phyloP scores from a whole-genome alignment of 2,329 filamentous ascomycete genomes.

The Paracorniculantispora psalliotae region DNA sequence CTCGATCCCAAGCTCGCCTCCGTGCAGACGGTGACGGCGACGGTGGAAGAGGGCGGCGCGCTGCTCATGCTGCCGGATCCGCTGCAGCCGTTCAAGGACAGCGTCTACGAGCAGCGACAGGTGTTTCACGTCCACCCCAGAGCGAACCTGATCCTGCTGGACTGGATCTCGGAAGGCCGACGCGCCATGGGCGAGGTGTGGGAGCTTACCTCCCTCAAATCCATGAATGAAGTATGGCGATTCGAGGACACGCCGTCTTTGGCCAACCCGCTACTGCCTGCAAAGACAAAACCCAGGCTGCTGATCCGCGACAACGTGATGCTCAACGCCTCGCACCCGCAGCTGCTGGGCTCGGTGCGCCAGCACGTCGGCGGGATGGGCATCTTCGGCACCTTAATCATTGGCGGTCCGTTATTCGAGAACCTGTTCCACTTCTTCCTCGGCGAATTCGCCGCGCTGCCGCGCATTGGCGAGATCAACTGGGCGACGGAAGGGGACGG shows the following conservation, averaged over 20 bases:
- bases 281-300: constrained; percentile 45
- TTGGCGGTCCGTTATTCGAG: constrained; percentile 64
- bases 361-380: constrained; percentile 64
- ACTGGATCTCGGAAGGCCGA: constrained; percentile 84
- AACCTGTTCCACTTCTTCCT: constrained; percentile 64
- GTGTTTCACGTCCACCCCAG: constrained; percentile 56
- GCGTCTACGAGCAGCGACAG: constrained; percentile 74
- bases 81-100: constrained; percentile 74
- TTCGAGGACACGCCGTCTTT: constrained; percentile 17
- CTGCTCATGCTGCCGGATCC: constrained; percentile 72
- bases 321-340: constrained; percentile 49
- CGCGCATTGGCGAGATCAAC: constrained; percentile 70
- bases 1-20: constrained; percentile 44
- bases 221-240: constrained; percentile 74
- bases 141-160: constrained; percentile 66
- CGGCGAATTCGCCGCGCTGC: constrained; percentile 64
- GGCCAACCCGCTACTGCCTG: background rate
- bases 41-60: constrained; percentile 40
- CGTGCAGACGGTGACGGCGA: constrained; percentile 44
- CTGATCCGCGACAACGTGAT: constrained; percentile 78
- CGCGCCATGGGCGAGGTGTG: constrained; percentile 76
- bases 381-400: constrained; percentile 72
- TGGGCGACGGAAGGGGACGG: constrained; percentile 56
- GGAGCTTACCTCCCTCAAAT: constrained; percentile 68
- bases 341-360: constrained; percentile 31